phyloP scores from a whole-genome alignment of 768 basidiomycete genomes.

The Daedalea quercina region DNA sequence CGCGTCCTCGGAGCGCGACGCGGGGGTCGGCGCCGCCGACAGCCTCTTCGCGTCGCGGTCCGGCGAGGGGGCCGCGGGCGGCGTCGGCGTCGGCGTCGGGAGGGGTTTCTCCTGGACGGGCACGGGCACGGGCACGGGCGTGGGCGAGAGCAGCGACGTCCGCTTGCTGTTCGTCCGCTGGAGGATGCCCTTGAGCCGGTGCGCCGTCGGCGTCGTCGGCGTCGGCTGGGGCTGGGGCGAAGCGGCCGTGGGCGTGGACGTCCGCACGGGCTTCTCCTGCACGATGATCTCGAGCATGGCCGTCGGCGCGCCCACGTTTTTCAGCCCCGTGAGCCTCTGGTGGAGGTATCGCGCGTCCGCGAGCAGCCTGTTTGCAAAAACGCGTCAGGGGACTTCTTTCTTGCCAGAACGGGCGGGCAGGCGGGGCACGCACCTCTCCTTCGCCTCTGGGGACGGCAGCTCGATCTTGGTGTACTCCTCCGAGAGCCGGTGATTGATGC shows the following conservation, averaged over 20 bases:
- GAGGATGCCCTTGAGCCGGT: slow-evolving; percentile 21
- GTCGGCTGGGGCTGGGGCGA: not conserved
- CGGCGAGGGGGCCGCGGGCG: slow-evolving; percentile 1
- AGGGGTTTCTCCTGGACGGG: slow-evolving; percentile 21
- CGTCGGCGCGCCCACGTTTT: slow-evolving; percentile 62
- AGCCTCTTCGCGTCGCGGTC: not conserved
- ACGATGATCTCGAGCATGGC: slow-evolving; percentile 83
- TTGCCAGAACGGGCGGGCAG: too few relatives aligned
- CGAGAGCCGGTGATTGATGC: slow-evolving; percentile 84
- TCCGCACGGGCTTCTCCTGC: slow-evolving; percentile 51
- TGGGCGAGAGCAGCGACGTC: slow-evolving; percentile 7
- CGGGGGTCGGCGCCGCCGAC: not conserved
- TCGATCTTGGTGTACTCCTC: slow-evolving; percentile 84
- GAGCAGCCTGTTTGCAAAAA: slow-evolving; percentile 56
- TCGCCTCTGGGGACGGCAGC: slow-evolving; percentile 76
- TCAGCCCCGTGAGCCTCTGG: slow-evolving; percentile 66
- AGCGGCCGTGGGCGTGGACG: slow-evolving; percentile 3
- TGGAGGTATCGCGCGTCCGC: slow-evolving; percentile 75
- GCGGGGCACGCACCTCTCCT: slow-evolving; percentile 77
- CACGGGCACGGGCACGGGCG: slow-evolving; percentile 16
- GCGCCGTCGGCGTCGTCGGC: slow-evolving; percentile 6
- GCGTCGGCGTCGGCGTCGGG: slow-evolving; percentile 12
- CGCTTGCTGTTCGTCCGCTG: slow-evolving; percentile 11
- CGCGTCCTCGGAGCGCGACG: not conserved
- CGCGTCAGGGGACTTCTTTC: too few relatives aligned